Conservation (phyloP, 768 basidiomycete species). For the Kwoniella sp. region DNA sequence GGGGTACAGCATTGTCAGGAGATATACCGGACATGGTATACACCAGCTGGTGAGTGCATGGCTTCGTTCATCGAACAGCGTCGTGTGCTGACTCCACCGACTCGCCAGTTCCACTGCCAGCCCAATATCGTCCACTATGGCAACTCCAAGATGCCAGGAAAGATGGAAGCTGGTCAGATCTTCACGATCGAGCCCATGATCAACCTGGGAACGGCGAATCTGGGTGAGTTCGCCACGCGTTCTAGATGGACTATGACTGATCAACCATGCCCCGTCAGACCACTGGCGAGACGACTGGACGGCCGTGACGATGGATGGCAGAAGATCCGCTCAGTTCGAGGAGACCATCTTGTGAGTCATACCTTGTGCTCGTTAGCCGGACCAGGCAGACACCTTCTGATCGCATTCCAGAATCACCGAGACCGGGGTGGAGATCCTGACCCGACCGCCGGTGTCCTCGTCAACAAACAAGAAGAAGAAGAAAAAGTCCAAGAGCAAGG, state of each 20-base stretch:
- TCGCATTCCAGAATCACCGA: slow-evolving; percentile 69
- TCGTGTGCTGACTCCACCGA: neutral
- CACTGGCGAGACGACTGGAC: slow-evolving; percentile 91
- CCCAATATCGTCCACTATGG: slow-evolving; percentile 94
- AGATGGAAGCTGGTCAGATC: slow-evolving; percentile 74
- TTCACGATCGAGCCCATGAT: slow-evolving; percentile 75
- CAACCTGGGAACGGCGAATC: slow-evolving; percentile 63
- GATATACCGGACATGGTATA: slow-evolving; percentile 87
- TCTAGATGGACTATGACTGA: neutral
- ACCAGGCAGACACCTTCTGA: neutral
- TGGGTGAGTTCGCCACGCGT: slow-evolving; percentile 23
- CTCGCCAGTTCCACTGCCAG: slow-evolving; percentile 64
- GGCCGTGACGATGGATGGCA: slow-evolving; percentile 85
- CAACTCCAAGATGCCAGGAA: slow-evolving; percentile 85
- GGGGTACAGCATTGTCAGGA: slow-evolving; percentile 84
- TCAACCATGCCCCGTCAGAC: slow-evolving; percentile 3
- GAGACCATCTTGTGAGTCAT: slow-evolving; percentile 82
- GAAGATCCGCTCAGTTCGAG: slow-evolving; percentile 91
- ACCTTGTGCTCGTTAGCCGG: neutral
- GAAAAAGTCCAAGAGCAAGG: slow-evolving; percentile 19
- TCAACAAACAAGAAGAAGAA: slow-evolving; percentile 22
- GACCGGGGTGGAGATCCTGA: slow-evolving; percentile 81
- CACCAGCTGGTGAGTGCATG: slow-evolving; percentile 56
- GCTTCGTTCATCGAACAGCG: neutral
- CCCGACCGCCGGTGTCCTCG: slow-evolving; percentile 49